Percentiles rank a stretch among this genome's conserved stretches.
Conservation (phyloP, 176 grass and related monocot species). For the Oryza glaberrima region DNA sequence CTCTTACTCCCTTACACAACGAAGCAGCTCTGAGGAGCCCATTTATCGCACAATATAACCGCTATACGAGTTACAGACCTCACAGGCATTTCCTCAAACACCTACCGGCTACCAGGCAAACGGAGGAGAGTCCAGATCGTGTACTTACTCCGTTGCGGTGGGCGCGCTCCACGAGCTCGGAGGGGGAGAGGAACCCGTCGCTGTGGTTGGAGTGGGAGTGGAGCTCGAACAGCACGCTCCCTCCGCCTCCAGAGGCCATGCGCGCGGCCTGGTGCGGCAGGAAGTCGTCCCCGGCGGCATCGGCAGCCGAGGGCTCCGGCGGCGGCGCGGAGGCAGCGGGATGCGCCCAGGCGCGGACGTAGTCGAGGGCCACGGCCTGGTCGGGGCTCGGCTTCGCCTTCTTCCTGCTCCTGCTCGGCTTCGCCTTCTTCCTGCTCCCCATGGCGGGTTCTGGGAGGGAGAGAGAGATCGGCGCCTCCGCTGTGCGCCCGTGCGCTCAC, state of each 20-base stretch:
- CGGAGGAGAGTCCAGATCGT: neutral
- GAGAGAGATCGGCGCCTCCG: neutral
- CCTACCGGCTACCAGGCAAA: neutral
- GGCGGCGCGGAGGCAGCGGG: constrained; percentile 22
- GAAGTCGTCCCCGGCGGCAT: constrained; percentile 55
- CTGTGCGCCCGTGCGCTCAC: too few relatives aligned
- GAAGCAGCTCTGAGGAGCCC: neutral
- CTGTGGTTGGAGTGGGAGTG: constrained; percentile 92
- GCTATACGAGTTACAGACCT: neutral
- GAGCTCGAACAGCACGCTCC: constrained; percentile 71
- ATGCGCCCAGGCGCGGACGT: constrained; percentile 72
- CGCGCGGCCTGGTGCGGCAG: constrained; percentile 43
- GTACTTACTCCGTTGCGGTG: constrained; percentile 67
- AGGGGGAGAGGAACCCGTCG: constrained; percentile 89
- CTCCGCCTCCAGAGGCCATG: constrained; percentile 33
- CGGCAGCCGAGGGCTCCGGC: neutral
- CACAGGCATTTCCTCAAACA: constrained; percentile 41
- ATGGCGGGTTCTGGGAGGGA: constrained; percentile 39
- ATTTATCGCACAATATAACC: neutral
- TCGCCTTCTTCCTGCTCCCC: constrained; percentile 60
- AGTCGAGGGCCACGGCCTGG: constrained; percentile 66
- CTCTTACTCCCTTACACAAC: neutral
- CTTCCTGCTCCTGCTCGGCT: constrained; percentile 58
- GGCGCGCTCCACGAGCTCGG: constrained; percentile 79
- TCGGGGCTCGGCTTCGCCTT: constrained; percentile 40